Conservation (phyloP, 495 filamentous ascomycete genomes). For the Tuber magnatum region DNA sequence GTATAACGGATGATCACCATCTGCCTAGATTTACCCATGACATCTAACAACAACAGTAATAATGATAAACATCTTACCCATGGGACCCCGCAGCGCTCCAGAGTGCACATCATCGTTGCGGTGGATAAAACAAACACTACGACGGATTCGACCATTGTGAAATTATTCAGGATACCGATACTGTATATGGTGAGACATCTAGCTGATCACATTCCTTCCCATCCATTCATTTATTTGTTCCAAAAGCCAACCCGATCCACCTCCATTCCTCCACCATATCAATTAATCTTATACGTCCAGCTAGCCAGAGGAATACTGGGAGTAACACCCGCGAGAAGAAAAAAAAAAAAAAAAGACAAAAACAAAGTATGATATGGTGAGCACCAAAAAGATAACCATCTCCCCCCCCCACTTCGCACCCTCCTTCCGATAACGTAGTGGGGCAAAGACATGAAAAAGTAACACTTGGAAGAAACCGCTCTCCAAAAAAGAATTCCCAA, state of each 20-base stretch:
- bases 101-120: background rate
- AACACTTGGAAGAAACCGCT: background rate
- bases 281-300: background rate
- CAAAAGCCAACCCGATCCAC: background rate
- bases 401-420: background rate
- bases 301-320: background rate
- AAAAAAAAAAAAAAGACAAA: background rate
- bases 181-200: background rate
- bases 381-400: background rate
- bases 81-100: background rate
- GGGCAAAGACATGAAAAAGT: background rate
- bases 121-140: background rate
- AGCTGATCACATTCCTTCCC: background rate
- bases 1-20: background rate
- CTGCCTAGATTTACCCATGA: background rate
- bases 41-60: background rate
- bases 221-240: background rate
- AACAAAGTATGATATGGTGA: background rate
- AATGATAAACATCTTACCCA: background rate
- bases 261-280: background rate
- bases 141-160: background rate
- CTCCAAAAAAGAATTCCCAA: conserved; percentile 1
- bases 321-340: background rate
- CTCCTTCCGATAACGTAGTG: background rate
- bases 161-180: background rate